Conservation (phyloP, 2,329 filamentous ascomycete genomes). For the Blastomyces gilchristii region DNA sequence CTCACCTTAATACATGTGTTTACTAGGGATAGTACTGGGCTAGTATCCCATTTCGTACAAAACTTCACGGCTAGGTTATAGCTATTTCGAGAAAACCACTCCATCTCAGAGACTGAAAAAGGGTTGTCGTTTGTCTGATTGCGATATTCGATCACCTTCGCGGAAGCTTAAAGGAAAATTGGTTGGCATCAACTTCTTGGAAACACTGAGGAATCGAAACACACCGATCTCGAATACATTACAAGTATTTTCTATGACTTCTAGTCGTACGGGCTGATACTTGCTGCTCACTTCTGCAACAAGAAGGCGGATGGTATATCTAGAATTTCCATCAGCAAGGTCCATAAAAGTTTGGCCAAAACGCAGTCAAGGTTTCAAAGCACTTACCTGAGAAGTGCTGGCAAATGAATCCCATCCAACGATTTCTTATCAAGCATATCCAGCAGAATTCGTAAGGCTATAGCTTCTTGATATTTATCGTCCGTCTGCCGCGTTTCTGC, state of each 20-base stretch:
- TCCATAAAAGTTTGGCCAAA: background rate
- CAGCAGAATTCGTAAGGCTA: conserved; percentile 51
- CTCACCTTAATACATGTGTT: conserved; percentile 35
- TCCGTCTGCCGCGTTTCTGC: conserved; percentile 61
- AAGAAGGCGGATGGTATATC: conserved; percentile 38
- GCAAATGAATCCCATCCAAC: conserved; percentile 46
- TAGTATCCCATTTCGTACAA: conserved; percentile 47
- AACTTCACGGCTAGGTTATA: conserved; percentile 67
- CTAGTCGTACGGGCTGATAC: conserved; percentile 16
- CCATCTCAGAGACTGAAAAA: conserved; percentile 57
- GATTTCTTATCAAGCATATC: conserved; percentile 43
- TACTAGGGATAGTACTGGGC: conserved; percentile 47
- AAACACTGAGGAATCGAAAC: conserved; percentile 6
- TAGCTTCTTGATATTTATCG: conserved; percentile 50
- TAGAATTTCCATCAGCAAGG: conserved; percentile 15
- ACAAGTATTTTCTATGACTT: conserved; percentile 43
- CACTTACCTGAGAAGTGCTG: conserved; percentile 53
- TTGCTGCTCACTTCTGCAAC: conserved; percentile 34
- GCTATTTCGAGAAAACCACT: conserved; percentile 75
- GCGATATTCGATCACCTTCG: conserved; percentile 34
- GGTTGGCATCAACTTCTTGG: background rate
- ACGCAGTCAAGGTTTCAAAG: background rate
- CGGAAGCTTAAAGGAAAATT: conserved; percentile 27
- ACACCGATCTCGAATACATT: conserved; percentile 43
- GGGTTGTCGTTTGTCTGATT: conserved; percentile 36